Evolutionary conservation across 192 early-diverging fungal species (phyloP).

Genomic region (Chytriomyces sp.): DNA sequence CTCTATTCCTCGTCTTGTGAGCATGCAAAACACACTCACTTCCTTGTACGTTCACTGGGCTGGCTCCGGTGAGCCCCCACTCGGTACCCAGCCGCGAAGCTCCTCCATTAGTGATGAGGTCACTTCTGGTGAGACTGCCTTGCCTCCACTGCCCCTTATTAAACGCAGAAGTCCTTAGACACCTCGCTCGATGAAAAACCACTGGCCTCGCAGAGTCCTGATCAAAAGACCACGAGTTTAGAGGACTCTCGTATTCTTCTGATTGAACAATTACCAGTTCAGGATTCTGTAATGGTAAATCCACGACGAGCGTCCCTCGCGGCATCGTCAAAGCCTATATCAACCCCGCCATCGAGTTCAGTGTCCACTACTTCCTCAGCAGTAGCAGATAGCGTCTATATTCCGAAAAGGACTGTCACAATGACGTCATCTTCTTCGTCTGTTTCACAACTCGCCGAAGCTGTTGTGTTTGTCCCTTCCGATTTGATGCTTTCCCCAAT

Average conservation of each 20-base stretch:
- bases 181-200: neutral
- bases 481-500: neutral
- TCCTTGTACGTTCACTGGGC: slow-evolving; percentile 6
- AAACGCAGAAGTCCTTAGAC: neutral
- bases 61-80: neutral
- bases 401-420: neutral
- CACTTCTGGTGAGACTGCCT: neutral
- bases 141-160: neutral
- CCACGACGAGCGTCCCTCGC: neutral
- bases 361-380: neutral
- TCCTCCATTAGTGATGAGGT: neutral
- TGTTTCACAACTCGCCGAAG: neutral
- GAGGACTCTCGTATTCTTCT: no score
- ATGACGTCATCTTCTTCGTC: neutral
- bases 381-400: neutral
- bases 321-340: neutral
- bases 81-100: neutral
- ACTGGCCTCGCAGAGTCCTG: neutral
- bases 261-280: no score
- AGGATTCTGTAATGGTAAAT: no score
- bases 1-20: neutral
- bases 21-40: slow-evolving; percentile 28
- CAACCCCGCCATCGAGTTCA: neutral
- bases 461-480: no score
- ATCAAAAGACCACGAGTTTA: no score